Evolutionary conservation across 257 asterid genomes (phyloP).

Genomic region (Anisodus acutangulus): DNA sequence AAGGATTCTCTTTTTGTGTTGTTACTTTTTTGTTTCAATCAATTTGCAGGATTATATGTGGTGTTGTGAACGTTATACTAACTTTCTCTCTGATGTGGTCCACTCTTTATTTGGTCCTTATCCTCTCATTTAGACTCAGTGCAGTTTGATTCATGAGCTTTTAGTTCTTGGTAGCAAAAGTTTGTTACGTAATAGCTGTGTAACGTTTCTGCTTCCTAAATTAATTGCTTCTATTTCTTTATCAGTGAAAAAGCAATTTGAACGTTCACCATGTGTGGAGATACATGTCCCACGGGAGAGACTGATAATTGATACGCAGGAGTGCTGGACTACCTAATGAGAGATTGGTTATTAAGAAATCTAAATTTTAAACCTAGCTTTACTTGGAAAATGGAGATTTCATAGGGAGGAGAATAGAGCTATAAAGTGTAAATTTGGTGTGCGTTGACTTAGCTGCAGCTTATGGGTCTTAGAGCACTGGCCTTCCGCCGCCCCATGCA

Average conservation of each 20-base stretch:
- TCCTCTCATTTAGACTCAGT: neutral
- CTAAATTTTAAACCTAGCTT: slow-evolving; percentile 1
- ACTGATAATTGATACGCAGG: neutral
- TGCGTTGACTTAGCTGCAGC: neutral
- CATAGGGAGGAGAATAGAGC: neutral
- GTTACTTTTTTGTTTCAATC: neutral
- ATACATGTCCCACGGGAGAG: neutral
- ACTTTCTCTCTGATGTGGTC: neutral
- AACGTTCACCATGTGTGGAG: neutral
- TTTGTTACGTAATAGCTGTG: neutral
- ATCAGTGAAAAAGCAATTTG: neutral
- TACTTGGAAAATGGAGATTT: slow-evolving; percentile 19
- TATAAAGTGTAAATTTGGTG: neutral
- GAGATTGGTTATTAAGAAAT: neutral
- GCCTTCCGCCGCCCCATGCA: neutral
- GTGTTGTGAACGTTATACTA: neutral
- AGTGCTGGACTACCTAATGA: neutral
- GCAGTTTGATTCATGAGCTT: neutral
- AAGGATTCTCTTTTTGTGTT: neutral
- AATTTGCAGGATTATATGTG: neutral
- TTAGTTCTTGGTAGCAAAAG: neutral
- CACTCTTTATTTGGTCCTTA: neutral
- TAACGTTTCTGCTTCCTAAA: neutral
- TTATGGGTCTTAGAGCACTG: neutral
- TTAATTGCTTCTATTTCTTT: neutral